Conservation (phyloP, 345 rosid species). For the Pseudoturritis turrita region DNA sequence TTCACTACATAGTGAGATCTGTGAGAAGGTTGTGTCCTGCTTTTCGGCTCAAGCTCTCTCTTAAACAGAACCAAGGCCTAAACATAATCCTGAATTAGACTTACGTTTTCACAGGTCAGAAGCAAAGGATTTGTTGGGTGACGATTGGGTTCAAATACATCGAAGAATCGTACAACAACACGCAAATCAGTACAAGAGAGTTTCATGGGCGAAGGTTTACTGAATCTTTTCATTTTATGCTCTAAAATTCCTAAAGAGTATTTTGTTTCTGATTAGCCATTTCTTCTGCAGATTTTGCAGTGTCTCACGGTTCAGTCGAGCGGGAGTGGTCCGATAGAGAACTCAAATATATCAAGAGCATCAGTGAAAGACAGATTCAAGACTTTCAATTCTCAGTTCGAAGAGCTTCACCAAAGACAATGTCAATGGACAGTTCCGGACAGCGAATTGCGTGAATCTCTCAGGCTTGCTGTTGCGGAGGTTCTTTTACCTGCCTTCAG, state of each 20-base stretch:
- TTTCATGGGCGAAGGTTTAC: constrained; percentile 92
- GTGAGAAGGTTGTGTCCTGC: constrained; percentile 63
- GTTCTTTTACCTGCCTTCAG: constrained; percentile 93
- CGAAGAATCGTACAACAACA: constrained; percentile 93
- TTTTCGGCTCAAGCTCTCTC: background rate
- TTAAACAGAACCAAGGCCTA: background rate
- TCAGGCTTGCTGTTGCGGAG: constrained; percentile 95
- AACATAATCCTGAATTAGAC: background rate
- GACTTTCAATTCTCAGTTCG: constrained; percentile 79
- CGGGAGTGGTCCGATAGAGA: constrained; percentile 32
- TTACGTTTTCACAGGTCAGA: constrained; percentile 65
- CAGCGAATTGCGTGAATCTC: constrained; percentile 86
- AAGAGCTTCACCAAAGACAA: constrained; percentile 90
- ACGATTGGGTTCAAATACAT: constrained; percentile 99
- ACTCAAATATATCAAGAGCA: constrained; percentile 60
- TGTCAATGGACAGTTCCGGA: constrained; percentile 98
- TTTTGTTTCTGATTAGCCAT: background rate
- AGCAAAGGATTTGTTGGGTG: constrained; percentile 91
- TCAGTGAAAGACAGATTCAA: constrained; percentile 85
- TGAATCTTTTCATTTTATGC: background rate
- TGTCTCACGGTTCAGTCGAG: constrained; percentile 70
- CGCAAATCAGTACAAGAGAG: constrained; percentile 95
- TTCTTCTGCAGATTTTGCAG: constrained; percentile 72
- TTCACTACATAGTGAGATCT: constrained; percentile 97
- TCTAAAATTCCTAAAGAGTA: background rate